These are phyloP conservation scores for Penicillium glabrum DNA, from an alignment of 2,329 filamentous ascomycete genomes.

Conservation along the genomic window DNA sequence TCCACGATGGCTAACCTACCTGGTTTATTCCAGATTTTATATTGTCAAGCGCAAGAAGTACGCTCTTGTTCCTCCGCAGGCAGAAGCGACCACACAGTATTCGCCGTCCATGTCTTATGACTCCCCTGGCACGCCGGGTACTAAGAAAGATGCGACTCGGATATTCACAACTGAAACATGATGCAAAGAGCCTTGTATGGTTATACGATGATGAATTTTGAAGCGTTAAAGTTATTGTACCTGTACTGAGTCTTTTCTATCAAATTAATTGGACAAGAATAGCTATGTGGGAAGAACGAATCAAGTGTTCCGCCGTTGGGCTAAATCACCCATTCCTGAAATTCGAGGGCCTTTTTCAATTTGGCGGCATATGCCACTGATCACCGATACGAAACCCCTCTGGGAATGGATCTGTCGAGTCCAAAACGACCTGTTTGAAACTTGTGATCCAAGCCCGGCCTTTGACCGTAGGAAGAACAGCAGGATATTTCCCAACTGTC, in stretches of 20 bases:
- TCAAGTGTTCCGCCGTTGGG: not conserved
- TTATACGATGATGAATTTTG: not conserved
- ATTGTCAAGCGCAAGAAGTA: not conserved
- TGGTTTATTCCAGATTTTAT: not conserved
- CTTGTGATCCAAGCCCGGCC: constrained; percentile 50
- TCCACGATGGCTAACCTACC: not conserved
- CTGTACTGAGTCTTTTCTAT: not conserved
- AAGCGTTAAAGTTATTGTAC: not conserved
- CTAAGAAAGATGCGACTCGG: not conserved
- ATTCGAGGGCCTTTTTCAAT: not conserved
- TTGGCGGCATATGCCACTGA: constrained; percentile 19
- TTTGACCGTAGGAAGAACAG: constrained; percentile 44
- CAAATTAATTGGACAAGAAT: not conserved
- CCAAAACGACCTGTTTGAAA: constrained; percentile 46
- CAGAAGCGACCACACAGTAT: not conserved
- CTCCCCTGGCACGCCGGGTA: not conserved
- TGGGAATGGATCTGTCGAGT: constrained; percentile 48
- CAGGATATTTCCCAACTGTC: constrained; percentile 41
- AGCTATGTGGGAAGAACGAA: not conserved
- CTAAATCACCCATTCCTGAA: not conserved
- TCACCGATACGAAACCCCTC: constrained; percentile 42
- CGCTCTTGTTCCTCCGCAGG: not conserved
- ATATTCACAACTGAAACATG: not conserved
- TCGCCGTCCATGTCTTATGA: not conserved
- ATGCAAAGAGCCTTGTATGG: not conserved